Base-by-base conservation (phyloP, 352 stramenopile genomes). In the Pythium apleroticum region DNA sequence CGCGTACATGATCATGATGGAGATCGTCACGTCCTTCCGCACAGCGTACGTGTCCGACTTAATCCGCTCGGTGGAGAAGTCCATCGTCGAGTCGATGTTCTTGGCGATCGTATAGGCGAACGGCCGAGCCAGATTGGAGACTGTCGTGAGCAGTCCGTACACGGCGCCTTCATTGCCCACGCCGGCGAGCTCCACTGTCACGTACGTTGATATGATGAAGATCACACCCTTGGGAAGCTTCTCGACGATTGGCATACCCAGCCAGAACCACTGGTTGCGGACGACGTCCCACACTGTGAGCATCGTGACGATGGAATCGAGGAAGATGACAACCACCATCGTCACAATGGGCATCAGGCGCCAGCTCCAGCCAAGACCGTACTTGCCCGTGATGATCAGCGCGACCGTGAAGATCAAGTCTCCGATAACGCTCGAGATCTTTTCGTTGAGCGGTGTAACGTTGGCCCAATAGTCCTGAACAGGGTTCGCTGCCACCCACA, bases 61-160 rank as follows among this genome's bases (percentile, higher is more conserved):
- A 15, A 85, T 72, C 4, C 74, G 68, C 9, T 63, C 62, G 11
- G 71, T 74, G 15, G 66, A 71, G 28, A 85, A 37, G 24, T 76
- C 50, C 52, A 80, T 79, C 52, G 65, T 65, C 10, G 48, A 43
- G 37, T 77, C 56, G 24, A 85, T 73, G n/a, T 69, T 60, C 12
- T 75, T 74, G 19, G 69, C 69, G 41, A 81, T 25, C 3, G 73
- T 59, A 8, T 48, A 60, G 0, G 74, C 75, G 22, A 86, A 77
- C 15, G 78, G 76, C 0, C 58, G 52, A 14, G 73, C 64, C 24
- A 83, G 24, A 59, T 84, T 81, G 11, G 57, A 62, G 12, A 81
- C 62, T 0, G 76, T 84, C 3, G 78, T 80, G 46, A 81, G 66
- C n/a, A 87, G 72, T n/a, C 72, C 76, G 57, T 81, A 81, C 20